Percentiles rank a stretch among this genome's conserved stretches.
Evolutionary conservation across 2,329 filamentous ascomycete species (phyloP).

Genomic region (Sarocladium kiliense): DNA sequence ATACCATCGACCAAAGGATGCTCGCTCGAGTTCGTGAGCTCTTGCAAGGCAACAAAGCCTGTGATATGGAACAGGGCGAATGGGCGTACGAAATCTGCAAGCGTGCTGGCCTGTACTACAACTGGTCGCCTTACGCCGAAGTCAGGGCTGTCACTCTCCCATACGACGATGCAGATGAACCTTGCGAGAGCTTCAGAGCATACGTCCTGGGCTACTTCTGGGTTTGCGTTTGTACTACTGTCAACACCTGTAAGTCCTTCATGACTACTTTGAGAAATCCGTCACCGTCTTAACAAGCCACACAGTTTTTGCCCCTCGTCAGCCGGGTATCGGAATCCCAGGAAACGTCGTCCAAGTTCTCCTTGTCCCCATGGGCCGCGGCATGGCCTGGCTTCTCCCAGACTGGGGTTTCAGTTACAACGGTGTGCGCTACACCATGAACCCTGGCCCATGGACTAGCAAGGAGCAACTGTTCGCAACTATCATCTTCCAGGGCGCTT

Average conservation of each 20-base stretch:
- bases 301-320: slow-evolving; percentile 11
- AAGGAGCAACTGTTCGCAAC: slow-evolving; percentile 39
- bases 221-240: slow-evolving; percentile 18
- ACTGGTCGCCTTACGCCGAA: slow-evolving; percentile 21
- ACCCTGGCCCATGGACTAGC: slow-evolving; percentile 35
- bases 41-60: slow-evolving; percentile 18
- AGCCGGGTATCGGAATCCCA: slow-evolving; percentile 19
- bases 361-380: slow-evolving; percentile 33
- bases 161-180: slow-evolving; percentile 20
- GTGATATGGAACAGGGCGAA: slow-evolving; percentile 21
- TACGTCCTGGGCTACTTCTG: slow-evolving; percentile 23
- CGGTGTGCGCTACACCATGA: slow-evolving; percentile 26
- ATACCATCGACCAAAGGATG: slow-evolving; percentile 20
- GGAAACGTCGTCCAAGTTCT: slow-evolving; percentile 36
- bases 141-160: slow-evolving; percentile 22
- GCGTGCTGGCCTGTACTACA: slow-evolving; percentile 16
- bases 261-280: too few species aligned
- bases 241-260: slow-evolving; percentile 12
- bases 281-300: not conserved
- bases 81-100: slow-evolving; percentile 22
- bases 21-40: slow-evolving; percentile 18
- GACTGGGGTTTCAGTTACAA: slow-evolving; percentile 35
- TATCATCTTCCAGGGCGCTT: slow-evolving; percentile 26
- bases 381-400: slow-evolving; percentile 33
- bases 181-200: slow-evolving; percentile 23